Base-by-base conservation (phyloP, 2,329 filamentous ascomycete species). In the Bipolaris cookei region DNA sequence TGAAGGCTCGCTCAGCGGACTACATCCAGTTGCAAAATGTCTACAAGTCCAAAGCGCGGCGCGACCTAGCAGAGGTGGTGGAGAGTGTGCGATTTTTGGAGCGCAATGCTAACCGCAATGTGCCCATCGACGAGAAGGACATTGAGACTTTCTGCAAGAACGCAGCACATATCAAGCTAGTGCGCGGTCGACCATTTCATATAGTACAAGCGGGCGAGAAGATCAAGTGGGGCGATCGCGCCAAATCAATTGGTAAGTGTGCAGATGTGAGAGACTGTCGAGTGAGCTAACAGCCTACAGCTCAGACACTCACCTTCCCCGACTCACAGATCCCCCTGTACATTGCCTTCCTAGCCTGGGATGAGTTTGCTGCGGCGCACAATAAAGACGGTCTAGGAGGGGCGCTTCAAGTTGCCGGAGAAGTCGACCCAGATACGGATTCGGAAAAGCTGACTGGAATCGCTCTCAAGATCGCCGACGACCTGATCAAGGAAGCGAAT, bases 61-160 rank as follows among this genome's bases (percentile, higher is more conserved):
- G 85, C 69, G 95, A 99, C 69, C 81, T 88, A 13, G 84, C 86
- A 28, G 90, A 96, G 75, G 90, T 98, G 2, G 78, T 92, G 2
- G 78, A 82, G 11, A 86, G 78, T 11, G 88, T 92, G 39, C 86
- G 86, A 44, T 76, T 80, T 32, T 70, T 84, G 8, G 86, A 88
- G 69, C 69, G 79, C 4, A 71, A 78, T 11, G 73, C 84, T 73
- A 76, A 86, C 76, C 70, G 81, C 78, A 62, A 70, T 2, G 69
- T 69, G 2, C 62, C 71, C 2, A 83, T 96, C 54, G 83, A 89
- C 44, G 81, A 86, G 42, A 85, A 85, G 51, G 91, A 97, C 67
- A 88, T 98, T 43, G 93, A 97, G 70, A 82, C 90, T 34, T 98
- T 97, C 76, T 98, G 94, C 84, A 97, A 96, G 78, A 96, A 96